Evolutionary conservation across 1,139 yeast species (phyloP), one percentile per base, ranked within the genome.

Genomic region (Suhomyces taliae): DNA sequence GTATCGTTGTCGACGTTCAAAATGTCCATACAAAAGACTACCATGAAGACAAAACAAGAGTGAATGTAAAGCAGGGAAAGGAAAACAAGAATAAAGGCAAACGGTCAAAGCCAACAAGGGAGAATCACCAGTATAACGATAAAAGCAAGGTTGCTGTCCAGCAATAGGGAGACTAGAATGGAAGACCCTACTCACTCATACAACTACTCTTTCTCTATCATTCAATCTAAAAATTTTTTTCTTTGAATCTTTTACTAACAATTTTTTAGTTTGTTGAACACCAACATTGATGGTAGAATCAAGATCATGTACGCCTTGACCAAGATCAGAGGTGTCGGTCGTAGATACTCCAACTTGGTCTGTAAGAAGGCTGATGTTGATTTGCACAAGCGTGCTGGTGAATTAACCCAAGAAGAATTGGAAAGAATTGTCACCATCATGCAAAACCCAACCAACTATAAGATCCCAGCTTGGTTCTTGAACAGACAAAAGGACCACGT

Each of bases 241-340:
- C 24, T 19, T 19, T 19, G 24, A 19, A 19, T 29, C 34, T 8
- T 14, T n/a, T 42, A 47, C 49, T 43, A 48, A 40, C 54, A 19
- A 19, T 19, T 19, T 62, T 65, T 47, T 75, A 87, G 97, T 90
- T 89, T 93, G 83, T 90, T 93, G 83, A 93, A 95, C 89, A 95
- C 99, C 83, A 95, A 95, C 91, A 97, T 95, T 77, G 99, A 95
- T 81, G 99, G 99, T 87, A 90, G 95, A 90, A 91, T 91, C 85
- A 95, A 95, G 88, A 87, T 95, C 80, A 95, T 93, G 95, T 95
- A 90, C 89, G 99, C 99, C 78, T 85, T 95, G 83, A 91, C 99
- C 86, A 89, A 91, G 82, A 95, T 95, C 74, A 89, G 97, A 85
- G 99, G 99, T 90, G 98, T 95, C 74, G 99, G 99, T 82, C 95